Evolutionary conservation across 805 yeast genomes (phyloP), one percentile per base, ranked within the genome.

Genomic region (Clavispora fructus): DNA sequence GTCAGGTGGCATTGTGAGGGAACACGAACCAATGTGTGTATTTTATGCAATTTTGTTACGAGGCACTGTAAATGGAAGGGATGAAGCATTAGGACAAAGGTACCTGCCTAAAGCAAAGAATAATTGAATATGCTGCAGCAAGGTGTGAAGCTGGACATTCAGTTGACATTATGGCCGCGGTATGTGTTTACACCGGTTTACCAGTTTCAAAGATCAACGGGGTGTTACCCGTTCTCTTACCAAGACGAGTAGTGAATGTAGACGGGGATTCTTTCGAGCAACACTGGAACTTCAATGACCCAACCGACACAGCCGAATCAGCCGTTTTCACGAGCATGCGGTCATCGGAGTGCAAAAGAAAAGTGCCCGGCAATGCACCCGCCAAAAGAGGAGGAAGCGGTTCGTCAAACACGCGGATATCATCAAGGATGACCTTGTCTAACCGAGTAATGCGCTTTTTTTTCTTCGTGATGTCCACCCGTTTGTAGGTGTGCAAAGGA

Each of bases 271-370:
- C 87, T 7, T 64, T 58, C 8, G 64, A 64, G 49, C 71, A 77
- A 17, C 80, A 82, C 60, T 85, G 87, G 41, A 82, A 69, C 49
- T 79, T 83, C 8, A 83, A 46, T 3, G 41, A 45, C 0, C 57
- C 59, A 0, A 67, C 69, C 0, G 61, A 39, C 1, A 85, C 49
- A 12, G 44, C 54, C 0, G 81, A 80, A 49, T 75, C 78, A 0
- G 31, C 7, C 1, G 86, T 75, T 42, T 69, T 71, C 0, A 81
- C 62, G 0, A 69, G 28, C 0, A 83, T 35, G 1, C 47, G 47
- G 9, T 59, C 53, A 7, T 48, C 52, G 13, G 48, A 48, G 10
- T 32, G 26, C 6, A 59, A 43, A n/a, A 35, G 28, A 44, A 60
- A 58, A 7, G 54, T 55, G 7, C 72, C 71, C 6, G 37, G 37